Evolutionary conservation across 257 asterid genomes (phyloP), one percentile per base, ranked within the genome.

Genomic region (Gentiana dahurica): DNA sequence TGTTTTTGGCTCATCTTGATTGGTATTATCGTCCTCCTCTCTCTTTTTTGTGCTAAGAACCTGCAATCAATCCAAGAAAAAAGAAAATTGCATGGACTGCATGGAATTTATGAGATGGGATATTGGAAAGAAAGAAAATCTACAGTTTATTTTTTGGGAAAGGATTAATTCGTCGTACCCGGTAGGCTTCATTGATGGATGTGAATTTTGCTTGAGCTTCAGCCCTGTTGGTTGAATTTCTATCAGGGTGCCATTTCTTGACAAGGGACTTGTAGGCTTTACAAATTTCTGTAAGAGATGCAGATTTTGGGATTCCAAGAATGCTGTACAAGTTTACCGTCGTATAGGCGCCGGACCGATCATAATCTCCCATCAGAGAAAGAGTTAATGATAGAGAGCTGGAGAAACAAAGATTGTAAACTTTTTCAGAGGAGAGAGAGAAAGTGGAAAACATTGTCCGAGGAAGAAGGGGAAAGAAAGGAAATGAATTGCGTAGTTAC

Each of bases 221-320:
- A 34, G 71, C 72, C 66, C 60, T 81, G 71, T 83, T 85, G 64
- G 85, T 68, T 46, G 78, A 74, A 56, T 85, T 73, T 65, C 81
- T 70, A 53, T 87, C 95, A 3, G 96, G 96, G 34, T 91, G 91
- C 89, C 98, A 87, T 85, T 70, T 87, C 73, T 43, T 72, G 49
- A 73, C 80, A 51, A 90, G 86, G 44, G 76, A 73, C 59, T 79
- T 80, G 77, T 90, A 84, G 13, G 95, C 94, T 71, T 73, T 91
- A 58, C 85, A 63, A 65, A 87, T 78, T 3, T 87, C 98, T 9
- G 79, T 35, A 49, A 84, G 82, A 68, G 96, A 69, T 57, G 97
- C 96, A 49, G 84, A 62, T 58, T 71, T 84, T 8, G 93, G 61
- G 58, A 90, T 75, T 51, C 88, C 94, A 45, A 86, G 86, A 71